A percentile compares a stretch with the other conserved stretches of the same genome.
Evolutionary conservation across 768 basidiomycete species (phyloP).

Genomic region (Amanita muscaria): DNA sequence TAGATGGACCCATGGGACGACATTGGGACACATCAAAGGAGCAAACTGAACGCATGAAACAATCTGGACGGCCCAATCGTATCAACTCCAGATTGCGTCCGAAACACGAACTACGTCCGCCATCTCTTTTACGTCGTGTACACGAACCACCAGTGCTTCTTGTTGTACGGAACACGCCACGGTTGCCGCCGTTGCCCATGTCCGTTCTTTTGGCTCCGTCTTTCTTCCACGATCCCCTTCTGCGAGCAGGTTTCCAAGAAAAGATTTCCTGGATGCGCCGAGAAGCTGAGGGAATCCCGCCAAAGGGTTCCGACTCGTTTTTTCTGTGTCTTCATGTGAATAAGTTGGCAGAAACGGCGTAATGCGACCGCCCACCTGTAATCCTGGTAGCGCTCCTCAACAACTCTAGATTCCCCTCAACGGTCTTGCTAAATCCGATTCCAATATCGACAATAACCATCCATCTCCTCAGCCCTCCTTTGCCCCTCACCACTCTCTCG

Average conservation of each 20-base stretch:
- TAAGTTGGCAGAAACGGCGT: conserved; percentile 2
- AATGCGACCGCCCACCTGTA: conserved; percentile 19
- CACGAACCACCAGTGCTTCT: conserved; percentile 62
- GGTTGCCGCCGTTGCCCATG: conserved; percentile 72
- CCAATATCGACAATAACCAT: conserved; percentile 87
- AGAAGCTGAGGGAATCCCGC: conserved; percentile 59
- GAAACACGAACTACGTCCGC: conserved; percentile 64
- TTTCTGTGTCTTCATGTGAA: conserved; percentile 1
- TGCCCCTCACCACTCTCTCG: conserved; percentile 51
- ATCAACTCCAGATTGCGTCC: conserved; percentile 42
- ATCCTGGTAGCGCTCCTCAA: conserved; percentile 44
- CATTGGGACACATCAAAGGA: background rate
- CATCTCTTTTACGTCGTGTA: conserved; percentile 74
- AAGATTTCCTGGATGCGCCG: conserved; percentile 78
- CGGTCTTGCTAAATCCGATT: conserved; percentile 86
- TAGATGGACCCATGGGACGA: too few relatives aligned
- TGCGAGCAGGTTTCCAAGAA: conserved; percentile 61
- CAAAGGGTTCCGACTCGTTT: conserved; percentile 35
- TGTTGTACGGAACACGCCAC: conserved; percentile 71
- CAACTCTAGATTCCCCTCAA: conserved; percentile 64
- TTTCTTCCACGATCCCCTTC: conserved; percentile 40
- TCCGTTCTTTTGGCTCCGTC: conserved; percentile 58
- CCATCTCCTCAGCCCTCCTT: conserved; percentile 77
- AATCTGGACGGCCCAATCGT: background rate
- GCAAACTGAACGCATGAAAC: background rate